These are phyloP conservation scores for Malassezia equina DNA, from an alignment of 1,284 basidiomycete species.

Conservation along the genomic window DNA sequence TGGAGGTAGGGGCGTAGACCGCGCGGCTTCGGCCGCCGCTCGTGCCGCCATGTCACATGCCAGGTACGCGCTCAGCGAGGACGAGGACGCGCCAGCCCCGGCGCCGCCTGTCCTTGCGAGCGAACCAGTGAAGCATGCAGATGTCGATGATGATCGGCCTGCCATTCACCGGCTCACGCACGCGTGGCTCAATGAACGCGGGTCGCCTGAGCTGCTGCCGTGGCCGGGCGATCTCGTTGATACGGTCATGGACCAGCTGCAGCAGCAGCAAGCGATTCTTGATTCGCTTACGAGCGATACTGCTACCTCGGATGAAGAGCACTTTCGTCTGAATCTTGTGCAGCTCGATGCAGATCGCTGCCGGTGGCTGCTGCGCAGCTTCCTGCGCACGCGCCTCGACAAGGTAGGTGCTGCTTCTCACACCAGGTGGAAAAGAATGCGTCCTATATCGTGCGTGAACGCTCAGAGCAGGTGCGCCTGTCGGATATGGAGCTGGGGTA, in stretches of 20 bases:
- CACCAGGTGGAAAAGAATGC: slow-evolving; percentile 29
- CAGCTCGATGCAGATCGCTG: slow-evolving; percentile 41
- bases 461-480: slow-evolving; percentile 19
- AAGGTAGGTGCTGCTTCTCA: slow-evolving; percentile 17
- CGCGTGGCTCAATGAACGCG: slow-evolving; percentile 18
- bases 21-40: not conserved
- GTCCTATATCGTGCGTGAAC: slow-evolving; percentile 14
- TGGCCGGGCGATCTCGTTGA: slow-evolving; percentile 15
- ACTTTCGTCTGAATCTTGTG: slow-evolving; percentile 39
- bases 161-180: slow-evolving; percentile 9
- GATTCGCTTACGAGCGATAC: slow-evolving; percentile 19
- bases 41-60: slow-evolving; percentile 9
- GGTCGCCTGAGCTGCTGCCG: slow-evolving; percentile 16
- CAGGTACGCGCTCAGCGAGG: slow-evolving; percentile 12
- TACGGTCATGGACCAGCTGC: slow-evolving; percentile 20
- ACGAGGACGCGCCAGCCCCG: slow-evolving; percentile 1
- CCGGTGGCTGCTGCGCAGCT: slow-evolving; percentile 37
- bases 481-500: slow-evolving; percentile 29
- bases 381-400: slow-evolving; percentile 27
- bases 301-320: slow-evolving; percentile 38
- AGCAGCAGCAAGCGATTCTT: slow-evolving; percentile 35
- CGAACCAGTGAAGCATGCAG: not conserved
- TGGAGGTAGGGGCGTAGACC: not conserved
- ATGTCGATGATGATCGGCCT: not conserved
- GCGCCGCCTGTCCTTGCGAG: not conserved